Evolutionary conservation across 371 early-diverging fungal species (phyloP).

Genomic region (Choanephora cucurbitarum): DNA sequence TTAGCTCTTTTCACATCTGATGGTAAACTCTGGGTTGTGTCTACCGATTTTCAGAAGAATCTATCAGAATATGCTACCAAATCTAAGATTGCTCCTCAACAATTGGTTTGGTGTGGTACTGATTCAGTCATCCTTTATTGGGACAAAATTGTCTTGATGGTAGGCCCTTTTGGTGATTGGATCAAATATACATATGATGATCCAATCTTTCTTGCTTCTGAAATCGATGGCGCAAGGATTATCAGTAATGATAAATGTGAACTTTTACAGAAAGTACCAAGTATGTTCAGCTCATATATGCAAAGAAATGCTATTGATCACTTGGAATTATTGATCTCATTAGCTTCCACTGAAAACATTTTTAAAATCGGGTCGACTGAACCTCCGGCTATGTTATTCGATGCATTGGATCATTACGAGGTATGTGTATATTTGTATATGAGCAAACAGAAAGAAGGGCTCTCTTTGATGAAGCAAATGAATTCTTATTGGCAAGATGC

Average conservation of each 20-base stretch:
- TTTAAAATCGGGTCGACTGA: conserved; percentile 95
- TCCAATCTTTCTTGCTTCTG: conserved; percentile 78
- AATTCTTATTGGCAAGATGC: no score
- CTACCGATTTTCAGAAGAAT: conserved; percentile 92
- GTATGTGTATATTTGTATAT: no score
- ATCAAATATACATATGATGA: conserved; percentile 84
- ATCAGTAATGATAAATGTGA: conserved; percentile 84
- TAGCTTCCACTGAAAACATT: conserved; percentile 78
- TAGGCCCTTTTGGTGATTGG: conserved; percentile 93
- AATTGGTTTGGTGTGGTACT: conserved; percentile 94
- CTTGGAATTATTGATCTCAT: background rate
- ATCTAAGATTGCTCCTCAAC: conserved; percentile 71
- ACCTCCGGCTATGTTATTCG: conserved; percentile 92
- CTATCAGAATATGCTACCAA: conserved; percentile 82
- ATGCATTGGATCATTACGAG: conserved; percentile 90
- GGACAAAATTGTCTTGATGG: conserved; percentile 80
- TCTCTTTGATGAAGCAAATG: no score
- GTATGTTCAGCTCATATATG: conserved; percentile 36
- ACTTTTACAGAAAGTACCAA: conserved; percentile 85
- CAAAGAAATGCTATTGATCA: background rate
- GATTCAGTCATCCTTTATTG: conserved; percentile 91
- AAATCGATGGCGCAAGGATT: conserved; percentile 93
- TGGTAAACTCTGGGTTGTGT: conserved; percentile 91
- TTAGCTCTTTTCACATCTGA: conserved; percentile 81
- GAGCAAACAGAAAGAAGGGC: background rate